Conservation (phyloP, 805 yeast species). For the Candida endomychidarum region DNA sequence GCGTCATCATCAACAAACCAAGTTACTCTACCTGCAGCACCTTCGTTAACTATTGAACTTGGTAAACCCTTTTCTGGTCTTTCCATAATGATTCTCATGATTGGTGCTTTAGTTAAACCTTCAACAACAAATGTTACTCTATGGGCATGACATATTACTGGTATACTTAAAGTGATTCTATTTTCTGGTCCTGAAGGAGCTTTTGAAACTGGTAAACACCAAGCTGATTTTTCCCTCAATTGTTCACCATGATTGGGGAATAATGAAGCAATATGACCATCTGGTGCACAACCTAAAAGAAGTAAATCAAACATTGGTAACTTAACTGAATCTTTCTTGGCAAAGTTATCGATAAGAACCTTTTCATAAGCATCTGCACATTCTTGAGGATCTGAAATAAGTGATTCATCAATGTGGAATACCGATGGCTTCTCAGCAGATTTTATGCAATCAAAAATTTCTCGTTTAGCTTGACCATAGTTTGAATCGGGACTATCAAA, state of each 20-base stretch:
- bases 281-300: slow-evolving; percentile 96
- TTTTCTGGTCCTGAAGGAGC: slow-evolving; percentile 84
- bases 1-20: slow-evolving; percentile 99
- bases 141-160: slow-evolving; percentile 91
- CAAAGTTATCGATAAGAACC: slow-evolving; percentile 81
- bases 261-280: slow-evolving; percentile 95
- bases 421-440: slow-evolving; percentile 62
- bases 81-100: slow-evolving; percentile 88
- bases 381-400: slow-evolving; percentile 80
- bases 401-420: slow-evolving; percentile 76
- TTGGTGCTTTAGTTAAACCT: slow-evolving; percentile 93
- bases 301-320: slow-evolving; percentile 92
- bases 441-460: slow-evolving; percentile 70
- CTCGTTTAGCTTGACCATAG: slow-evolving; percentile 84
- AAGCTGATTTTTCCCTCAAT: slow-evolving; percentile 84
- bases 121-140: slow-evolving; percentile 94
- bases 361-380: slow-evolving; percentile 94
- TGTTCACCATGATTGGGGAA: slow-evolving; percentile 88
- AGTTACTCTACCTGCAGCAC: slow-evolving; percentile 93
- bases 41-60: slow-evolving; percentile 88
- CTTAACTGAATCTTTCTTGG: slow-evolving; percentile 93
- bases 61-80: slow-evolving; percentile 97
- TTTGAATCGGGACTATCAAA: slow-evolving; percentile 80
- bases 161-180: slow-evolving; percentile 87
- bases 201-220: slow-evolving; percentile 91